Evolutionary conservation across 805 yeast genomes (phyloP), one percentile per base, ranked within the genome.

Genomic region (Pichia thaimueangensis): DNA sequence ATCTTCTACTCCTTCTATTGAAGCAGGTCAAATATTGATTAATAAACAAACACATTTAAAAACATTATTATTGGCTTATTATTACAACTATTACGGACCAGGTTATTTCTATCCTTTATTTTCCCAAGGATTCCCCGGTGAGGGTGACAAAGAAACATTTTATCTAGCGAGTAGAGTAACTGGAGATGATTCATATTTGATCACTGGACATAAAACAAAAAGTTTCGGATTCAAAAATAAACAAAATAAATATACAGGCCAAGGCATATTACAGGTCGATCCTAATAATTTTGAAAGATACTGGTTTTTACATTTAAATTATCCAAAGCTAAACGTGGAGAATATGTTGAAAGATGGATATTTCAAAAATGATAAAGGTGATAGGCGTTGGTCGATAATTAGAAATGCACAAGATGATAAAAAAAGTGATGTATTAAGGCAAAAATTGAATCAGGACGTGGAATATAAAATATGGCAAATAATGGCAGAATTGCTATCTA

Each of bases 101-200:
- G 59, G 67, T 8, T 78, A 72, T 62, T 83, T 76, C 57, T 83
- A 82, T 52, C 82, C 80, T 10, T 59, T 83, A 44, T 67, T 83
- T 49, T 74, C 86, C 0, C 89, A 82, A 55, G 86, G 86, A 4
- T 68, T 77, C 21, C 79, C 86, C 1, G 91, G 91, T 22, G 84
- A 82, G 64, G 89, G 91, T 39, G 91, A 83, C 55, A 83, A 83
- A 56, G 91, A 83, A 54, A 81, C 91, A 0, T 82, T 80, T 50
- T 71, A 78, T 30, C 76, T 82, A 9, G 88, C 86, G 1, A 85
- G 88, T 3, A 68, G 70, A 41, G 79, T 54, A 8, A 47, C 55
- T 6, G 49, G 49, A 7, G 64, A 60, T 33, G 53, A 54, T 2
- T 51, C 58, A 4, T 59, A 45, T 36, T 35, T 60, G 31, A 48